phyloP scores from a whole-genome alignment of 495 filamentous ascomycete genomes.

The Neurospora sp. region DNA sequence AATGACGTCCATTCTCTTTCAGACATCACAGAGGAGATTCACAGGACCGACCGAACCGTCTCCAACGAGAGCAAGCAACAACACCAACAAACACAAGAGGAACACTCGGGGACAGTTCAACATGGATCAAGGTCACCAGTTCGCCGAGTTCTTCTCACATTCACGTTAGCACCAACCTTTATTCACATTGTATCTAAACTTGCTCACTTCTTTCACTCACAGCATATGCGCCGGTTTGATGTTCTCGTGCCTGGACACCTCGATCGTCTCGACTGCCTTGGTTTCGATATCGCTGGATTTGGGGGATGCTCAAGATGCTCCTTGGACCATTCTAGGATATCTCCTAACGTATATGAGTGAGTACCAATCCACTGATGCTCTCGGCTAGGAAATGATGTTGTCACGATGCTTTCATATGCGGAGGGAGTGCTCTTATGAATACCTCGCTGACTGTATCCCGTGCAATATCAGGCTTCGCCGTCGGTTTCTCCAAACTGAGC shows the following conservation, averaged over 20 bases:
- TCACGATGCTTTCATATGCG: background rate
- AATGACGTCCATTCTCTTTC: background rate
- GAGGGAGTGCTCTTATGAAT: background rate
- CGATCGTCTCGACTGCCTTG: constrained; percentile 53
- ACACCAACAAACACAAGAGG: background rate
- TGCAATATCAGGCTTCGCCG: constrained; percentile 36
- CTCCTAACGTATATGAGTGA: constrained; percentile 50
- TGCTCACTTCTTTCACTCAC: background rate
- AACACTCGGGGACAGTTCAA: background rate
- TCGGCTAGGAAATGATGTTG: background rate
- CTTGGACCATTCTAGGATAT: constrained; percentile 52
- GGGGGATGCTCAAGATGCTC: constrained; percentile 39
- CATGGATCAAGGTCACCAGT: background rate
- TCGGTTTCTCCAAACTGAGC: constrained; percentile 49
- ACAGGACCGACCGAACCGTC: background rate
- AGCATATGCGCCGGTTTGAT: constrained; percentile 48
- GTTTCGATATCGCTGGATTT: constrained; percentile 48
- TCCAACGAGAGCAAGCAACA: background rate
- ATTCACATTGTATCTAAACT: background rate
- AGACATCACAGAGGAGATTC: background rate
- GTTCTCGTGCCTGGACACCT: constrained; percentile 51
- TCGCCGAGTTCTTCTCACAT: constrained; percentile 10
- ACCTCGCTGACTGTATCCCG: background rate
- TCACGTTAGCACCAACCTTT: constrained; percentile 8
- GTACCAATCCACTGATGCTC: background rate